Percentiles rank a stretch among this genome's conserved stretches.
These are phyloP conservation scores for Sporothrix curviconia DNA, from an alignment of 2,329 filamentous ascomycete genomes.

Conservation along the genomic window DNA sequence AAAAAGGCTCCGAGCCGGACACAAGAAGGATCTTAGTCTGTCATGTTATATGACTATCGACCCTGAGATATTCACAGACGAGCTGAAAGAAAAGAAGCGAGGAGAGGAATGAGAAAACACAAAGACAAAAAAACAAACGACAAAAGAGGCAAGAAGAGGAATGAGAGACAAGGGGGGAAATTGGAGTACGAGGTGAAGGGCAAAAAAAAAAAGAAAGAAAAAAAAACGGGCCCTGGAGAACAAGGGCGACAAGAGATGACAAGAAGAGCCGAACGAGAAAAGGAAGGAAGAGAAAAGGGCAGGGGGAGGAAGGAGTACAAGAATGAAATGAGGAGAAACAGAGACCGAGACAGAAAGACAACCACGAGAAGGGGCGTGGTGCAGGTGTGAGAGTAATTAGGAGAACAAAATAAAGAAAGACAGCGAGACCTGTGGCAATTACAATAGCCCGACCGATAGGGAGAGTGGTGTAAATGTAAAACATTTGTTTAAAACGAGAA, in stretches of 20 bases:
- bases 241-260: background rate
- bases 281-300: background rate
- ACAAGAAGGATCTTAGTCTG: slow-evolving; percentile 2
- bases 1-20: background rate
- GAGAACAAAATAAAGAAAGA: background rate
- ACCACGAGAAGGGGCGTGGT: background rate
- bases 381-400: background rate
- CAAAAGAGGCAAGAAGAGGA: background rate
- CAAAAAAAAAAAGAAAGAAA: background rate
- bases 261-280: background rate
- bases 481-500: too few relatives aligned
- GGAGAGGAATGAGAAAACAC: background rate
- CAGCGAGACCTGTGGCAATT: background rate
- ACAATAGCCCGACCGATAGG: too few relatives aligned
- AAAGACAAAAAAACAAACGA: background rate
- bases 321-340: too few relatives aligned
- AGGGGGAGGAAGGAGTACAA: background rate
- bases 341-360: background rate
- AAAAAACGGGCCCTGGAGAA: background rate
- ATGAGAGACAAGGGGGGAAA: background rate
- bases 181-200: background rate
- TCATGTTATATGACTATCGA: slow-evolving; percentile 8
- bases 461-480: too few relatives aligned
- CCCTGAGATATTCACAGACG: background rate
- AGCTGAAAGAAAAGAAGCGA: background rate